A percentile compares a stretch with the other conserved stretches of the same genome.
Evolutionary conservation across 2,329 filamentous ascomycete species (phyloP).

Genomic region (Clarireedia monteithiana): DNA sequence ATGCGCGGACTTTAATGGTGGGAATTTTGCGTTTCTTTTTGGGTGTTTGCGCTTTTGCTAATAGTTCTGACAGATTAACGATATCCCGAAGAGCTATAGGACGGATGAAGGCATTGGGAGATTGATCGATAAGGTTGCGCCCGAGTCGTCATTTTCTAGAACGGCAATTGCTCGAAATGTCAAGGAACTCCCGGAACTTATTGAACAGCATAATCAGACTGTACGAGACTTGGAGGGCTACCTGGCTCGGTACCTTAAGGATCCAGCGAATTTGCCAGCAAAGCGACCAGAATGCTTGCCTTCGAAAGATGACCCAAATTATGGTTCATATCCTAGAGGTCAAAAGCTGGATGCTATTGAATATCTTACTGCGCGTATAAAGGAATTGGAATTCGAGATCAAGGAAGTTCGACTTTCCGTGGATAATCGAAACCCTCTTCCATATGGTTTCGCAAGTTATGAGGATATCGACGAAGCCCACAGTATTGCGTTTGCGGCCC

Average conservation of each 20-base stretch:
- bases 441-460: conserved; percentile 93
- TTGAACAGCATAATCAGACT: conserved; percentile 71
- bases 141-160: conserved; percentile 69
- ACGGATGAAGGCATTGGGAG: conserved; percentile 83
- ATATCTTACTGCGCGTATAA: conserved; percentile 80
- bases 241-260: conserved; percentile 82
- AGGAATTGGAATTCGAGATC: conserved; percentile 73
- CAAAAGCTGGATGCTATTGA: conserved; percentile 91
- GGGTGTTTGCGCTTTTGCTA: neutral
- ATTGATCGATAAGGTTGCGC: conserved; percentile 73
- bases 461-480: conserved; percentile 83
- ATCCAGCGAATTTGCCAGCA: conserved; percentile 71
- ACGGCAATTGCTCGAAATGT: conserved; percentile 86
- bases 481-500: conserved; percentile 72
- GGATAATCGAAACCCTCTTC: conserved; percentile 80
- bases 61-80: conserved; percentile 54
- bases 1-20: conserved; percentile 64
- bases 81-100: conserved; percentile 69
- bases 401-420: conserved; percentile 73
- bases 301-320: conserved; percentile 69
- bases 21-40: conserved; percentile 13
- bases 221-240: conserved; percentile 79
- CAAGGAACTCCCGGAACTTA: conserved; percentile 77
- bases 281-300: conserved; percentile 72
- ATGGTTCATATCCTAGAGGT: conserved; percentile 53